Percentiles rank a stretch among this genome's conserved stretches.
These are phyloP conservation scores for Saccharomycopsis oosterbeekiorum DNA, from an alignment of 805 yeast species.

Conservation along the genomic window DNA sequence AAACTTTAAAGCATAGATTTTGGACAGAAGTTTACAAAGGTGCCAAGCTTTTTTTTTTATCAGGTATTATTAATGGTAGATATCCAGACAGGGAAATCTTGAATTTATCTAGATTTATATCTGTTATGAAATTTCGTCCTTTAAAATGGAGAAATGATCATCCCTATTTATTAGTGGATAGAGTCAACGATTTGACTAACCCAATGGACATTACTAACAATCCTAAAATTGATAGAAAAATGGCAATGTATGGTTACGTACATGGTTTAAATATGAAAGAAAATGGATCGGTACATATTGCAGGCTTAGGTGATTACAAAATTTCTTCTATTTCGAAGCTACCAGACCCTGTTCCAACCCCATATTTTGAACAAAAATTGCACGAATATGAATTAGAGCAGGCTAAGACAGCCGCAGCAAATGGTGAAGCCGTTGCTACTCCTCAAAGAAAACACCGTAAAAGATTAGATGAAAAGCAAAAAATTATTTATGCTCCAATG, in stretches of 20 bases:
- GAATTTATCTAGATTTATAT: slow-evolving; percentile 82
- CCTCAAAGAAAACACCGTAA: slow-evolving; percentile 46
- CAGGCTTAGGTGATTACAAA: slow-evolving; percentile 89
- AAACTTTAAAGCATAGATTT: slow-evolving; percentile 82
- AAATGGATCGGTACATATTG: slow-evolving; percentile 77
- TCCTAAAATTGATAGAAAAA: slow-evolving; percentile 76
- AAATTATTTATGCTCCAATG: slow-evolving; percentile 97
- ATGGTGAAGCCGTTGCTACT: slow-evolving; percentile 42
- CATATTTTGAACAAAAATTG: slow-evolving; percentile 75
- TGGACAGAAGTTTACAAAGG: slow-evolving; percentile 99
- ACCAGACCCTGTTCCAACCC: slow-evolving; percentile 99
- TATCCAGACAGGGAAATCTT: slow-evolving; percentile 95
- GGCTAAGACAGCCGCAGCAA: slow-evolving; percentile 53
- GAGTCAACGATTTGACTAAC: slow-evolving; percentile 90
- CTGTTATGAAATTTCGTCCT: slow-evolving; percentile 98
- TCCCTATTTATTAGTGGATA: slow-evolving; percentile 84
- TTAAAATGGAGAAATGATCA: slow-evolving; percentile 98
- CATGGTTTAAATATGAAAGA: slow-evolving; percentile 79
- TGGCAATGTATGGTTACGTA: slow-evolving; percentile 87
- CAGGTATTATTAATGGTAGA: slow-evolving; percentile 94
- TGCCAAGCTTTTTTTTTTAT: slow-evolving; percentile 86
- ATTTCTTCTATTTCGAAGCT: slow-evolving; percentile 72
- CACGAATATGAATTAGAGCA: slow-evolving; percentile 75
- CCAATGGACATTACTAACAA: slow-evolving; percentile 64
- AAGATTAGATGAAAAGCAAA: slow-evolving; percentile 88